Conservation (phyloP, 2,329 filamentous ascomycete genomes). For the Penicillium fuscoglaucum region DNA sequence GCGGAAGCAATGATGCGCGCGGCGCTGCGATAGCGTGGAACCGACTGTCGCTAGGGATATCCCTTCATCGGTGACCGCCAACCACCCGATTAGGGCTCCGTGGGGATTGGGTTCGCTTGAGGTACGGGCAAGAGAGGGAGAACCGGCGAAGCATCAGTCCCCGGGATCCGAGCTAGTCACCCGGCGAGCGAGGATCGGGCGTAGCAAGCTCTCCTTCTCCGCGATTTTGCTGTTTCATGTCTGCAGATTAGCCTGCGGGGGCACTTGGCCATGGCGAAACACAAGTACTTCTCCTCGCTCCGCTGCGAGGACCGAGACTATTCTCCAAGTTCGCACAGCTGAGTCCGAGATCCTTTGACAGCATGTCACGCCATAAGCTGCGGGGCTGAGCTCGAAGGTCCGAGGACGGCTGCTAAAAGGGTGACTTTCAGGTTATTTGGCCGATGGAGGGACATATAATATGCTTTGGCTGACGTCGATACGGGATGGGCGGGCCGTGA, state of each 20-base stretch:
- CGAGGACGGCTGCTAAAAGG: neutral
- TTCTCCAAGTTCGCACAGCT: neutral
- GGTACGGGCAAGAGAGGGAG: neutral
- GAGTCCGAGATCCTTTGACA: neutral
- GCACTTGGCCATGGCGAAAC: neutral
- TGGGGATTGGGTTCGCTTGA: neutral
- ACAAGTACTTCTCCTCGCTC: neutral
- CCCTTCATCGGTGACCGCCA: too few species aligned
- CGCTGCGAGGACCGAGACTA: neutral
- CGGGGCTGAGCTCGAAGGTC: neutral
- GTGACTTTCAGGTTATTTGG: neutral
- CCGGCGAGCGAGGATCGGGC: neutral
- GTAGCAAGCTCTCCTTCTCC: neutral
- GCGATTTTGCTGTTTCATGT: neutral
- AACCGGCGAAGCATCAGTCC: neutral
- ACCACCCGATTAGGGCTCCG: too few species aligned
- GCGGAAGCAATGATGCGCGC: neutral
- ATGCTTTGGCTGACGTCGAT: neutral
- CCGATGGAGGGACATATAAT: neutral
- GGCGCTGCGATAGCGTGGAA: neutral
- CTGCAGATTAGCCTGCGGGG: neutral
- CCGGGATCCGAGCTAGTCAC: neutral
- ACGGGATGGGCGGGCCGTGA: neutral
- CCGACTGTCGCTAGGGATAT: neutral
- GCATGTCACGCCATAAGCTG: neutral